Conservation (phyloP, 495 filamentous ascomycete genomes). For the Lasiosphaeria ovina region DNA sequence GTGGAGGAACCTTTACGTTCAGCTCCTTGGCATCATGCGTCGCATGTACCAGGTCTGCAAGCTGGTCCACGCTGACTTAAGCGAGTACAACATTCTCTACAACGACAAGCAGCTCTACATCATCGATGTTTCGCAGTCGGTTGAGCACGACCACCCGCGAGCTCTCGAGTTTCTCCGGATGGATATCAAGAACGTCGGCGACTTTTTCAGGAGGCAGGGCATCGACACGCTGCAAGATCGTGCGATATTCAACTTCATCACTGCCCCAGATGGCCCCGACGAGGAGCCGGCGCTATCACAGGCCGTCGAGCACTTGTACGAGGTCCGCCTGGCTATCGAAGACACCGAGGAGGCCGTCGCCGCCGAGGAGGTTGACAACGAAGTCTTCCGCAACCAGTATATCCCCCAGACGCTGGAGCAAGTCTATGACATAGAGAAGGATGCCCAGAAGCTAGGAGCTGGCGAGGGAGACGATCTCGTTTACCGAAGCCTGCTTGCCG, state of each 20-base stretch:
- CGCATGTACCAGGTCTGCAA: conserved; percentile 85
- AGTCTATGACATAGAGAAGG: conserved; percentile 93
- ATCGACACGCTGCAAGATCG: conserved; percentile 76
- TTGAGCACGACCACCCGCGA: conserved; percentile 92
- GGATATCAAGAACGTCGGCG: conserved; percentile 94
- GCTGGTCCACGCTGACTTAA: conserved; percentile 92
- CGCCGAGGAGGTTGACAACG: conserved; percentile 68
- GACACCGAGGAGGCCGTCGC: conserved; percentile 48
- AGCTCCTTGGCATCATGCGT: conserved; percentile 84
- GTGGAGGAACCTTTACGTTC: conserved; percentile 76
- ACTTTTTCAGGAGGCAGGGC: conserved; percentile 84
- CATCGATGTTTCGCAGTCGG: conserved; percentile 95
- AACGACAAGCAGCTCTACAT: conserved; percentile 80
- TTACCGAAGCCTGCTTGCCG: conserved; percentile 76
- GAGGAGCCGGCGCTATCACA: conserved; percentile 45
- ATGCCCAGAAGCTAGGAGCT: conserved; percentile 70
- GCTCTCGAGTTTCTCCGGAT: conserved; percentile 90
- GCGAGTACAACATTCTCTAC: conserved; percentile 96
- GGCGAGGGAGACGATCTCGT: conserved; percentile 72
- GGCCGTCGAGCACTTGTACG: conserved; percentile 48
- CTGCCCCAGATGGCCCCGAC: conserved; percentile 50
- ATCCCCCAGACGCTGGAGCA: conserved; percentile 93
- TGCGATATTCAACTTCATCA: conserved; percentile 76
- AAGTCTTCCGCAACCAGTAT: conserved; percentile 92
- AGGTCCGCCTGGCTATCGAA: conserved; percentile 25